Evolutionary conservation across 2,329 filamentous ascomycete species (phyloP), one percentile per base, ranked within the genome.

Genomic region (Aspergillus chevalieri): DNA sequence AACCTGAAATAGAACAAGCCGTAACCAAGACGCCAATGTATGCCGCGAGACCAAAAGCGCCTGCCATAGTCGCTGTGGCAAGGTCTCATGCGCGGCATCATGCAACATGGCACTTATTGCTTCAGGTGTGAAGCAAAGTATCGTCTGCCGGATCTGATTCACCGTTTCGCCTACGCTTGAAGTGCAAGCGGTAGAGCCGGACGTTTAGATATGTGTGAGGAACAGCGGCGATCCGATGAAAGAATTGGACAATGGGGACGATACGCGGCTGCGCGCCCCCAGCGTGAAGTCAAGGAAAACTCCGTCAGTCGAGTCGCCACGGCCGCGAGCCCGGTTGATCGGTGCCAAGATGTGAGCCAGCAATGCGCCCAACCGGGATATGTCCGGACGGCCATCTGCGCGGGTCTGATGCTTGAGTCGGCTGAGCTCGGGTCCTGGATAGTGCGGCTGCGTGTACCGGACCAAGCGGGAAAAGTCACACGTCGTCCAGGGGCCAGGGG

Each of bases 21-120:
- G 47, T 4, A 54, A 41, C 76, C 75, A 78, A 0, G 68, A 72
- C 4, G 75, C 69, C 3, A 77, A 52, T 1, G 68, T 54, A 57
- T 78, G 74, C 19, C 64, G 58, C 0, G 54, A 49, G 0, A 75
- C 76, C 6, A 76, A 48, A 47, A 77, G 78, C 0, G 57, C 70
- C 51, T 74, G 69, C 76, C 75, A 78, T 14, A 78, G 52, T 5
- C 76, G 64, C 59, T 78, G 75, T 0, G 76, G 75, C 9, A 67
- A 67, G 9, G 66, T 53, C 54, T 78, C 75, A 48, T 70, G 62
- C 2, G 72, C 71, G 8, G 65, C 64, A 44, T 74, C 70, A 48
- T 78, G 70, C 2, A 78, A 56, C 30, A 70, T 59, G 3, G 71
- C 68, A 0, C 62, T 65, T 2, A 78, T 57, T 0, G 66, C 65